Evolutionary conservation across 768 basidiomycete species (phyloP).

Genomic region (Amylocystis lapponica): DNA sequence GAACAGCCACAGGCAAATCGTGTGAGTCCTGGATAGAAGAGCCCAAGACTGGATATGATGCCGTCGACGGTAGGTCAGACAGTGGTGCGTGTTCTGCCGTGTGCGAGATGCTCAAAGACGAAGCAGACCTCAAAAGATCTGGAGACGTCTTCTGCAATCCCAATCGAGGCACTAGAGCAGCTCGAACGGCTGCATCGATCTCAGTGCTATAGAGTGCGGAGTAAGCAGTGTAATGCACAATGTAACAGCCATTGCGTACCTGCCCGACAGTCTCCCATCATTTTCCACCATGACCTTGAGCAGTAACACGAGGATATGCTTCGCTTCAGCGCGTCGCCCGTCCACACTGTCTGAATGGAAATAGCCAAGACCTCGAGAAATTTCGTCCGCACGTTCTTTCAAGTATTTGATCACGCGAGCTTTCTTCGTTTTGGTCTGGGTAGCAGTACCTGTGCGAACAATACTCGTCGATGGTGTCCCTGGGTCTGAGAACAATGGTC

Average conservation of each 20-base stretch:
- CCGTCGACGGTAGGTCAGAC: too few relatives aligned
- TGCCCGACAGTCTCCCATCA: conserved; percentile 82
- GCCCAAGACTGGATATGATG: conserved; percentile 15
- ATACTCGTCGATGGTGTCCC: conserved; percentile 58
- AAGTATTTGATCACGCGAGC: conserved; percentile 73
- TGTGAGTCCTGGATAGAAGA: background rate
- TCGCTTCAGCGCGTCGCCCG: conserved; percentile 64
- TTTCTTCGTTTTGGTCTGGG: conserved; percentile 80
- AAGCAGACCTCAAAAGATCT: conserved; percentile 14
- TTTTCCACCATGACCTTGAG: conserved; percentile 81
- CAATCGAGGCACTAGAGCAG: conserved; percentile 62
- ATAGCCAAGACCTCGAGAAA: conserved; percentile 73
- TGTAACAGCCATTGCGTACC: conserved; percentile 44
- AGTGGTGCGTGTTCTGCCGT: too few relatives aligned
- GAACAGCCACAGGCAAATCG: background rate
- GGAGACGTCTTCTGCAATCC: conserved; percentile 14
- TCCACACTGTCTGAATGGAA: conserved; percentile 46
- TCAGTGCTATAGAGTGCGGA: conserved; percentile 39
- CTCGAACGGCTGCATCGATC: conserved; percentile 69
- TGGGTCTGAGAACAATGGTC: conserved; percentile 79
- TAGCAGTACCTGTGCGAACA: conserved; percentile 53
- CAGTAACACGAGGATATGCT: conserved; percentile 65
- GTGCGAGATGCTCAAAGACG: conserved; percentile 2
- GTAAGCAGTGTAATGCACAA: conserved; percentile 1
- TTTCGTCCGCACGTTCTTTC: conserved; percentile 66